Evolutionary conservation across 257 asterid species (phyloP), one percentile per base, ranked within the genome.

Genomic region (Handroanthus guayacan): DNA sequence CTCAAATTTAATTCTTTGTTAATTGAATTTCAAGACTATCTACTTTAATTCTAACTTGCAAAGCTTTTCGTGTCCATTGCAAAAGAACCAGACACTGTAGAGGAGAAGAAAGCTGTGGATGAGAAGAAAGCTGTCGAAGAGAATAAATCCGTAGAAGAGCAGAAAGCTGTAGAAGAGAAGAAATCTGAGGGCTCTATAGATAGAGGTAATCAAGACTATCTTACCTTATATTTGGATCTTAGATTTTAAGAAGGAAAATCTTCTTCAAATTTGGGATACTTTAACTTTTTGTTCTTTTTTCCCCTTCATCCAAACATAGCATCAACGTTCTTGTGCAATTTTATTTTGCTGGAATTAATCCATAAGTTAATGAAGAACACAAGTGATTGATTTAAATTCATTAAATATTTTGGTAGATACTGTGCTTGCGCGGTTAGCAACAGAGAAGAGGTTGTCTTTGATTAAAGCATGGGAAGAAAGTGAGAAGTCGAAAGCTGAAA

Each of bases 391-490:
- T 79, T 74, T 50, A 7, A 38, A 31, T 79, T 74, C 54, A 7
- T 69, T 70, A 41, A 71, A 31, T 75, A 5, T 71, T 18, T 78
- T 1, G 6, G 9, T 65, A 95, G 99, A 95, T 90, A 89, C 91
- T 43, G 97, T 87, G 80, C 95, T 95, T 75, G 82, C 96, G 3
- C 87, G 95, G 25, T 92, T 95, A 12, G 85, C 97, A 20, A 91
- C 97, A 0, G 93, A 91, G 91, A 95, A 95, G 88, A 91, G 90
- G 83, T 3, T 87, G 50, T 86, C 97, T 9, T 82, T 95, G 38
- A 78, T 95, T 78, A 89, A 47, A 82, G 99, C 99, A 44, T 95
- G 99, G 99, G 99, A 95, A 83, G 99, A 95, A 80, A 95, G 97
- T 79, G 99, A 95, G 87, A 92, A 91, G 79, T 87, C 87, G 0